Percentiles rank a stretch among this genome's conserved stretches.
Conservation (phyloP, 768 basidiomycete genomes). For the Lactarius akahatsu region DNA sequence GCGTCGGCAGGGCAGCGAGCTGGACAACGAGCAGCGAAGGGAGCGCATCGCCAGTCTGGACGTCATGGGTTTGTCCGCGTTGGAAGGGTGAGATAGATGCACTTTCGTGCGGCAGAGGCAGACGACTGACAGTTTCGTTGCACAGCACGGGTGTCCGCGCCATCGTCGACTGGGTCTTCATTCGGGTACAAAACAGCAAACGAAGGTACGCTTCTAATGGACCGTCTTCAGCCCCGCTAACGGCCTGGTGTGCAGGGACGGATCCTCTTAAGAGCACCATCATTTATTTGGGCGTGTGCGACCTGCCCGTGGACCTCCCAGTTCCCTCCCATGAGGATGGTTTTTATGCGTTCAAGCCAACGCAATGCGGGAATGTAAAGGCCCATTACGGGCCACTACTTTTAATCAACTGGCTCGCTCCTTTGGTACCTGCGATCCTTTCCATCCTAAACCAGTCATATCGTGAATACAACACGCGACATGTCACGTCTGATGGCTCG, state of each 20-base stretch:
- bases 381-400: constrained; percentile 8
- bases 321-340: neutral
- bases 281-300: neutral
- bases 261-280: constrained; percentile 8
- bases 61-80: constrained; percentile 83
- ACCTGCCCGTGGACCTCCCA: neutral
- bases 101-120: neutral
- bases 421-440: constrained; percentile 65
- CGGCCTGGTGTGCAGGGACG: constrained; percentile 13
- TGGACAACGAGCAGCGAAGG: constrained; percentile 34
- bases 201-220: constrained; percentile 43
- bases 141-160: constrained; percentile 82
- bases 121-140: neutral
- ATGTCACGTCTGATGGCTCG: constrained; percentile 83
- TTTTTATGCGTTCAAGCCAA: constrained; percentile 12
- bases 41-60: constrained; percentile 51
- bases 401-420: constrained; percentile 35
- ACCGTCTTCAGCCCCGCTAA: neutral
- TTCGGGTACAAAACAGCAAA: constrained; percentile 87
- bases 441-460: constrained; percentile 89
- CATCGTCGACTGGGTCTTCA: constrained; percentile 93
- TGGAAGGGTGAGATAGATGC: constrained; percentile 70
- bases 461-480: constrained; percentile 77
- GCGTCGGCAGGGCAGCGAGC: constrained; percentile 43
- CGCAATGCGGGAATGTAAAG: constrained; percentile 7